phyloP scores from a whole-genome alignment of 106 monocot species.

The Ottelia alismoides region DNA sequence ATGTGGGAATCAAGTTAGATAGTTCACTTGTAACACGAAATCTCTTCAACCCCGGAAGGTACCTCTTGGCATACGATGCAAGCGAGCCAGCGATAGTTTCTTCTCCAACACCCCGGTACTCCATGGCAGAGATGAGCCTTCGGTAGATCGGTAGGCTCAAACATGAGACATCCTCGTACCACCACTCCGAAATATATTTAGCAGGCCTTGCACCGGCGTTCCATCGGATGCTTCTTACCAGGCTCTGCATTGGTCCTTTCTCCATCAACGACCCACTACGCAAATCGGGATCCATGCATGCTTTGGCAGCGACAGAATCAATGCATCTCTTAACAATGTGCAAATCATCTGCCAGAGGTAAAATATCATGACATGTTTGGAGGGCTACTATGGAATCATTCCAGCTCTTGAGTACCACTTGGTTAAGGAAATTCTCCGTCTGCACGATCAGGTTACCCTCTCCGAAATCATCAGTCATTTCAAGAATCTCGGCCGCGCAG shows the following conservation, averaged over 20 bases:
- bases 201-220: slow-evolving; percentile 16
- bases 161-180: slow-evolving; percentile 13
- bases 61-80: slow-evolving; percentile 9
- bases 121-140: slow-evolving; percentile 18
- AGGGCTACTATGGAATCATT: too few relatives aligned
- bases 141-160: slow-evolving; percentile 11
- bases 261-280: slow-evolving; percentile 17
- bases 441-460: too few relatives aligned
- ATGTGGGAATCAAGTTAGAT: background rate
- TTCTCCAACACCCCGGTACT: slow-evolving; percentile 8
- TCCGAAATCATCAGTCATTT: too few relatives aligned
- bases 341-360: too few relatives aligned
- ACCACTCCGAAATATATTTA: slow-evolving; percentile 15
- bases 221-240: slow-evolving; percentile 16
- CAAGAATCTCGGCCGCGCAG: too few relatives aligned
- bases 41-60: slow-evolving; percentile 12
- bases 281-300: too few relatives aligned
- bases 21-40: background rate
- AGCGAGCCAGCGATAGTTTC: slow-evolving; percentile 16
- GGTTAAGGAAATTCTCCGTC: too few relatives aligned
- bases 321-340: too few relatives aligned
- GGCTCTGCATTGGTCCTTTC: slow-evolving; percentile 13
- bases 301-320: too few relatives aligned
- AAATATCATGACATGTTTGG: too few relatives aligned
- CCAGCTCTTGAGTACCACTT: too few relatives aligned